Evolutionary conservation across 495 filamentous ascomycete species (phyloP), one percentile per base, ranked within the genome.

Genomic region (Cercophora newfieldiana): DNA sequence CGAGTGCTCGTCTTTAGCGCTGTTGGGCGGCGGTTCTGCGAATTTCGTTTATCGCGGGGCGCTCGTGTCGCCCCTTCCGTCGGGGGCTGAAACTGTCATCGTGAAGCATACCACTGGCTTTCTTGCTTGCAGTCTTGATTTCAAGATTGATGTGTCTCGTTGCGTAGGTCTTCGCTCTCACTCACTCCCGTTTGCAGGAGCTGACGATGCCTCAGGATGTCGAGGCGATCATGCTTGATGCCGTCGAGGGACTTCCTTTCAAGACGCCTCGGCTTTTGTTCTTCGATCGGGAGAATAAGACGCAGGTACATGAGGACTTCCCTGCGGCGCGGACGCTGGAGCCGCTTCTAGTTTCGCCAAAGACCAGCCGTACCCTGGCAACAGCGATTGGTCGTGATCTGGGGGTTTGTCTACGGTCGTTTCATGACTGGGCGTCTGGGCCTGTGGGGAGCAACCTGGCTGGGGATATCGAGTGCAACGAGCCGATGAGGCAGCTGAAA

Each of bases 31-130:
- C 24, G 59, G 59, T n/a, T 61, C 59, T 1, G 47, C 47, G 37
- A 61, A 61, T 21, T 16, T 61, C 18, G 47, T 61, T 1, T 61
- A 21, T 28, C 59, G 59, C 37, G 59, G 59, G 10, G 47, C 7
- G 16, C 59, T 61, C 26, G 7, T 7, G 7, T 19, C 44, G 22
- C 59, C 59, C 4, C 14, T 51, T 12, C 14, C 8, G 18, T 48
- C 19, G 3, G 59, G 31, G 3, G 19, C 30, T 18, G n/a, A 31
- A 1, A 71, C 63, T 12, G 77, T 86, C 25, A 75, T 86, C 30
- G 71, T 86, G 59, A 87, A 86, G 66, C 79, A 83, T 69, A 76
- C 79, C 0, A 78, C 80, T 54, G 69, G 68, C 16, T 82, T 79
- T 66, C 63, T 79, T 10, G 78, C 82, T 3, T 68, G 75, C 6